Evolutionary conservation across 495 filamentous ascomycete species (phyloP).

Genomic region (Aspergillus olivimuriae): DNA sequence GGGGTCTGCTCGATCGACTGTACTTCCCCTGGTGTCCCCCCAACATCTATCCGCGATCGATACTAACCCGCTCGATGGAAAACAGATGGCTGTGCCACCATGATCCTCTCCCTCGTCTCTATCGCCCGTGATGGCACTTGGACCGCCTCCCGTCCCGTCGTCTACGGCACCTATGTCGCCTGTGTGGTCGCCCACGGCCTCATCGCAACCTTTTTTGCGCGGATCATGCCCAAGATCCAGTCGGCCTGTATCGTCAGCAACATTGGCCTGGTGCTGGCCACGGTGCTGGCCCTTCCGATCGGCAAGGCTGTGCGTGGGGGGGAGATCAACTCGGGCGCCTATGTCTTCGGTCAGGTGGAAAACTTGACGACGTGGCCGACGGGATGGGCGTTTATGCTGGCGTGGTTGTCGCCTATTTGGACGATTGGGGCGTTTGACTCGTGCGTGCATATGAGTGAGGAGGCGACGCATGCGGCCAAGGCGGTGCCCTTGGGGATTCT

Average conservation of each 20-base stretch:
- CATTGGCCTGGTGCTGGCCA: conserved; percentile 54
- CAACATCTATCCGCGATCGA: too few species aligned
- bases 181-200: conserved; percentile 52
- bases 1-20: conserved; percentile 57
- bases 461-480: conserved; percentile 55
- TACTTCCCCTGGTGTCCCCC: conserved; percentile 19
- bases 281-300: conserved; percentile 58
- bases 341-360: conserved; percentile 33
- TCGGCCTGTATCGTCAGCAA: conserved; percentile 56
- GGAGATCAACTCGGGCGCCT: conserved; percentile 31
- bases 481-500: conserved; percentile 60
- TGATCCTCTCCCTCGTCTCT: conserved; percentile 50
- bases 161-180: conserved; percentile 57
- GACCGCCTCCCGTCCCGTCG: conserved; percentile 49
- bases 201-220: conserved; percentile 49
- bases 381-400: conserved; percentile 59
- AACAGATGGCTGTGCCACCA: conserved; percentile 44
- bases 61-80: too few species aligned
- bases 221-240: conserved; percentile 63
- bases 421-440: conserved; percentile 53
- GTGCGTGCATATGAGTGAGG: conserved; percentile 59
- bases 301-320: conserved; percentile 34
- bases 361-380: conserved; percentile 57
- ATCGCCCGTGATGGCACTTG: conserved; percentile 60
- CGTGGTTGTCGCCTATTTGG: conserved; percentile 64